Evolutionary conservation across 2,329 filamentous ascomycete species (phyloP).

Genomic region (Fusarium transvaalense): DNA sequence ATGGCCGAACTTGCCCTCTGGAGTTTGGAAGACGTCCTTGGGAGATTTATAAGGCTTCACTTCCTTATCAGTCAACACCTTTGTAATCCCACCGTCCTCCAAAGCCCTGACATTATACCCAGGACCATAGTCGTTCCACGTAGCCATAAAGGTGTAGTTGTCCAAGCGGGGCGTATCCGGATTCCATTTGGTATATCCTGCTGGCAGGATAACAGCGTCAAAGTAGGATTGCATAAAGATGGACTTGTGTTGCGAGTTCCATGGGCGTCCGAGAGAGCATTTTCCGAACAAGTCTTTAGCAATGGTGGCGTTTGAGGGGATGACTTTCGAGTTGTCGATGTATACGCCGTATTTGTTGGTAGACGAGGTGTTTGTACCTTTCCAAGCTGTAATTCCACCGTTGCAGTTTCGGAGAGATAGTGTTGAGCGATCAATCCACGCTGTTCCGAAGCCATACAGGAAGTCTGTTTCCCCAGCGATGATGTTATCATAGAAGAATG

Average conservation of each 20-base stretch:
- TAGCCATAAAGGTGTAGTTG: slow-evolving; percentile 67
- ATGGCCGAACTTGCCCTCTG: slow-evolving; percentile 25
- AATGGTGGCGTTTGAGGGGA: slow-evolving; percentile 65
- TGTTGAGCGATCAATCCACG: slow-evolving; percentile 67
- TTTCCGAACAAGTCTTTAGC: slow-evolving; percentile 54
- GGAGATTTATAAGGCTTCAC: slow-evolving; percentile 46
- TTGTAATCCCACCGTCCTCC: slow-evolving; percentile 55
- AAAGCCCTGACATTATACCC: slow-evolving; percentile 66
- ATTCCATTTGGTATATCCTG: slow-evolving; percentile 62
- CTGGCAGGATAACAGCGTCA: slow-evolving; percentile 64
- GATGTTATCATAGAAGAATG: slow-evolving; percentile 71
- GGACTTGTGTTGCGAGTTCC: slow-evolving; percentile 69
- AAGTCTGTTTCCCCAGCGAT: slow-evolving; percentile 77
- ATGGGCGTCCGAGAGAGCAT: slow-evolving; percentile 72
- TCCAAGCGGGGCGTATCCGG: slow-evolving; percentile 33
- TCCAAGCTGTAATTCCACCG: slow-evolving; percentile 78
- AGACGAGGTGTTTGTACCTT: slow-evolving; percentile 72
- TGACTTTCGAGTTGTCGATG: slow-evolving; percentile 66
- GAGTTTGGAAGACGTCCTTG: slow-evolving; percentile 35
- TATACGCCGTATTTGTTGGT: slow-evolving; percentile 76
- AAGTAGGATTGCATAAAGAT: slow-evolving; percentile 68
- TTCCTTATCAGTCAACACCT: slow-evolving; percentile 57
- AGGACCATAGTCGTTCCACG: slow-evolving; percentile 65
- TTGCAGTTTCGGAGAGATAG: slow-evolving; percentile 71
- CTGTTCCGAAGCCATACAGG: slow-evolving; percentile 75